Evolutionary conservation across 2,329 filamentous ascomycete species (phyloP).

Genomic region (Curvularia spicifera): DNA sequence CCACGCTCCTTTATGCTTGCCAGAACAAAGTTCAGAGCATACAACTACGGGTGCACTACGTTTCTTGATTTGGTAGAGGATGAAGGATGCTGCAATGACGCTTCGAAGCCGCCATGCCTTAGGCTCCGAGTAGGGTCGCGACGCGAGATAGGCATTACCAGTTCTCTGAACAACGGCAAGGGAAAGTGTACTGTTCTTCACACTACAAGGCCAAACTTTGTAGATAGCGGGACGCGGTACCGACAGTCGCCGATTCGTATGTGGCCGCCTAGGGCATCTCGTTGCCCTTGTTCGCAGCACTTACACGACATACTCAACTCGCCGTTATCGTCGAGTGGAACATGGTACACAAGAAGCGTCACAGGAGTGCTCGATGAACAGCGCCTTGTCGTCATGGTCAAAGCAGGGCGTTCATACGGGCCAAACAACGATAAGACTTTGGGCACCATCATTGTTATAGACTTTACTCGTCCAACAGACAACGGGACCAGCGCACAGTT

Average conservation of each 20-base stretch:
- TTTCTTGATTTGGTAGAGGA: conserved; percentile 68
- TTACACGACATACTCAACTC: conserved; percentile 47
- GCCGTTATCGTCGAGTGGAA: conserved; percentile 11
- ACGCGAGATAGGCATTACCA: conserved; percentile 40
- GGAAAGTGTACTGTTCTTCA: conserved; percentile 14
- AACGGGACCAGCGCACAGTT: not conserved
- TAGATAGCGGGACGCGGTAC: conserved; percentile 30
- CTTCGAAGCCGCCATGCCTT: conserved; percentile 47
- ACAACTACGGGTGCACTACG: conserved; percentile 60
- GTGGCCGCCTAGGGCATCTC: conserved; percentile 43
- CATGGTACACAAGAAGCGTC: conserved; percentile 25
- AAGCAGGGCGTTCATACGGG: conserved; percentile 29
- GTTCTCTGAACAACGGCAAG: conserved; percentile 2
- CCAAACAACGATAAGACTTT: conserved; percentile 25
- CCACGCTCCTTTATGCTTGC: conserved; percentile 58
- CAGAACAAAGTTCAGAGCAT: conserved; percentile 62
- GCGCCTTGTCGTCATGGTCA: conserved; percentile 46
- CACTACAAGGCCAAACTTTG: conserved; percentile 1
- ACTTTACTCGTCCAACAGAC: conserved; percentile 34
- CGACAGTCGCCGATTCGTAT: conserved; percentile 39
- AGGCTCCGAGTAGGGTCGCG: conserved; percentile 60
- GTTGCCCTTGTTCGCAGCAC: conserved; percentile 36
- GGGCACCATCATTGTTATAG: conserved; percentile 43
- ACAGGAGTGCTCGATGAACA: conserved; percentile 42
- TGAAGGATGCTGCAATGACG: conserved; percentile 46